Percentiles rank a stretch among this genome's conserved stretches.
Evolutionary conservation across 2,329 filamentous ascomycete species (phyloP).

Genomic region (Colletotrichum chrysophilum): DNA sequence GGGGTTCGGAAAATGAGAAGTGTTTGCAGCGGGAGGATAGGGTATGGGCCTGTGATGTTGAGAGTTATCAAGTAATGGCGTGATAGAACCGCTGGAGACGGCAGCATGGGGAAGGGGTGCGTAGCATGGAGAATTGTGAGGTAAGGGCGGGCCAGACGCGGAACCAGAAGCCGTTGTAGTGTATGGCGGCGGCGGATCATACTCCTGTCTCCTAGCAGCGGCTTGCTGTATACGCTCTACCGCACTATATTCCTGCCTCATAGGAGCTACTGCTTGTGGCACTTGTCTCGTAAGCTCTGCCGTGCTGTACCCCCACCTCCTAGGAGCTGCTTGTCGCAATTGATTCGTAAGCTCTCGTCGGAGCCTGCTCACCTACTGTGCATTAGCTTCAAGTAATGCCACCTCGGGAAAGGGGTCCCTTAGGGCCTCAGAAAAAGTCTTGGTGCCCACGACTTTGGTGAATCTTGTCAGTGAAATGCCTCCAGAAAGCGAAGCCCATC

Average conservation of each 20-base stretch:
- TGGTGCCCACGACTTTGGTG: not conserved
- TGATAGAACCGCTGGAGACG: too few relatives aligned
- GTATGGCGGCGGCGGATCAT: too few relatives aligned
- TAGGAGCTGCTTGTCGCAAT: not conserved
- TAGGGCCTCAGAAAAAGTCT: not conserved
- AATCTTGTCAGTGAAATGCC: not conserved
- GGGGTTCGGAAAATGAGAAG: not conserved
- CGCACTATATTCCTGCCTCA: not conserved
- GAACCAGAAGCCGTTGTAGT: too few relatives aligned
- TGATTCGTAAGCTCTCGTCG: not conserved
- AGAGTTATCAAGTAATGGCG: too few relatives aligned
- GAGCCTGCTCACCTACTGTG: not conserved
- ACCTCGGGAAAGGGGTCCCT: not conserved
- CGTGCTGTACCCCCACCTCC: not conserved
- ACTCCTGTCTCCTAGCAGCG: too few relatives aligned
- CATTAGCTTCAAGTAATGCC: not conserved
- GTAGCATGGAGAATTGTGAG: too few relatives aligned
- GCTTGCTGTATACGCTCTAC: too few relatives aligned
- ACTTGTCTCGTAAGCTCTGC: accelerated
- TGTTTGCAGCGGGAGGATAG: too few relatives aligned
- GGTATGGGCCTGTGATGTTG: too few relatives aligned
- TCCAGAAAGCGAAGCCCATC: not conserved
- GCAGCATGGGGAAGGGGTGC: too few relatives aligned
- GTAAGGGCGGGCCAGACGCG: too few relatives aligned
- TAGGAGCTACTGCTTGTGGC: not conserved